Conservation (phyloP, 768 basidiomycete species). For the Tulasnella sp. region DNA sequence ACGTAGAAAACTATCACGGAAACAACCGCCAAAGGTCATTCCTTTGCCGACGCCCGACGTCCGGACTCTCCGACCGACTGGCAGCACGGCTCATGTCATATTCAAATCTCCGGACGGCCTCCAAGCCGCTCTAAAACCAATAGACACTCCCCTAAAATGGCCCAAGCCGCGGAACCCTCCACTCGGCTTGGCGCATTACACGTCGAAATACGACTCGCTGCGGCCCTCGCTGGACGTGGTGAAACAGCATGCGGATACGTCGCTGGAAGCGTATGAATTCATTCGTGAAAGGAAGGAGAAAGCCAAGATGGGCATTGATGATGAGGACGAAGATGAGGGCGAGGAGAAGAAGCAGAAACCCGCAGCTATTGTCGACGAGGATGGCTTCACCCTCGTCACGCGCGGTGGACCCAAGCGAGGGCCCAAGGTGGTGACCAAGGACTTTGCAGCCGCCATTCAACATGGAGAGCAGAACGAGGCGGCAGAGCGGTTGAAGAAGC, state of each 20-base stretch:
- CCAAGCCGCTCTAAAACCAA: slow-evolving; percentile 46
- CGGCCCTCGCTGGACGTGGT: slow-evolving; percentile 70
- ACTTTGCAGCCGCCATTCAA: slow-evolving; percentile 35
- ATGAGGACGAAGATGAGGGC: slow-evolving; percentile 35
- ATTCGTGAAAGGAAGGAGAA: slow-evolving; percentile 37
- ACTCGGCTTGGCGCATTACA: slow-evolving; percentile 66
- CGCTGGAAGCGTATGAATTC: slow-evolving; percentile 70
- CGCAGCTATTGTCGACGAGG: slow-evolving; percentile 85
- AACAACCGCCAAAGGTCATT: slow-evolving; percentile 37
- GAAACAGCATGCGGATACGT: slow-evolving; percentile 70
- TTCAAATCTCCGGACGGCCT: slow-evolving; percentile 68
- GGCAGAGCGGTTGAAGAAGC: slow-evolving; percentile 43
- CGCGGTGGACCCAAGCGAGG: slow-evolving; percentile 85
- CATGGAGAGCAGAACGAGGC: slow-evolving; percentile 28
- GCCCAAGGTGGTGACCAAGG: slow-evolving; percentile 54
- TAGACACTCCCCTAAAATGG: slow-evolving; percentile 47
- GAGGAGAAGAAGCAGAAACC: slow-evolving; percentile 65
- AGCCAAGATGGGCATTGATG: slow-evolving; percentile 29
- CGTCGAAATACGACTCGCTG: slow-evolving; percentile 50
- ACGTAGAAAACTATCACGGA: slow-evolving; percentile 41
- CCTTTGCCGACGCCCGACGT: slow-evolving; percentile 50
- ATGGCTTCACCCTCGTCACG: slow-evolving; percentile 92
- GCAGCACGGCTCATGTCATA: slow-evolving; percentile 59
- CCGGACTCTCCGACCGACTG: slow-evolving; percentile 55
- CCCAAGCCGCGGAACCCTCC: slow-evolving; percentile 45